Base-by-base conservation (phyloP, 805 yeast species). In the Yarrowia hollandica region DNA sequence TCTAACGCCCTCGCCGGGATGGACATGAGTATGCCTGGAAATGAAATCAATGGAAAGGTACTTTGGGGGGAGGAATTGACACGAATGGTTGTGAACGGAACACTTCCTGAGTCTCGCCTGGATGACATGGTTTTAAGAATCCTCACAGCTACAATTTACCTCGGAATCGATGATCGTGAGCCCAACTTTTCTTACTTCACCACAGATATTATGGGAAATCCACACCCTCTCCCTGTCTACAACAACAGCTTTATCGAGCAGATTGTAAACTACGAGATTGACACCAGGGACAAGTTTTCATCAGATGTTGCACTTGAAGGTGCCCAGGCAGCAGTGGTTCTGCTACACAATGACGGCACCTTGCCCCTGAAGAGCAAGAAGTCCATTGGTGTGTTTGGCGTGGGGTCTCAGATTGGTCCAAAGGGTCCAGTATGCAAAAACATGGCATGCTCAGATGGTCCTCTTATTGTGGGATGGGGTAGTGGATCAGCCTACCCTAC, bases 61-160 rank as follows among this genome's bases (percentile, higher is more conserved):
- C 79, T 74, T 48, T 79, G 82, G 82, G 86, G 86, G 1, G 79
- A 85, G 1, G 70, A 79, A 21, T 72, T 83, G 60, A 80, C 86
- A 0, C 65, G 78, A 60, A 79, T 84, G 3, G 76, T 82, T 4
- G 77, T 76, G 67, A 83, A 83, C 67, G 78, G 77, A 31, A 80
- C 86, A 0, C 68, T 83, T 8, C 78, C 82, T 0, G 79, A 77
- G 61, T 71, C 74, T 54, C 71, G 86, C 63, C 70, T 83, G 21
- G 78, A 81, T 67, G 88, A 83, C 65, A 83, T 83, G 87, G 86
- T 76, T 3, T 76, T 79, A 8, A 69, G 87, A 60, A 79, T 83
- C 22, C 66, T 83, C 63, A 84, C 84, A 3, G 77, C 86, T 0
- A 26, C 66, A 69, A 61, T 67, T 64, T 55, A 67, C 73, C 75